Percentiles rank a stretch among this genome's conserved stretches.
These are phyloP conservation scores for Asparagopsis taxiformis DNA, from an alignment of 31 red algal species.

Conservation along the genomic window DNA sequence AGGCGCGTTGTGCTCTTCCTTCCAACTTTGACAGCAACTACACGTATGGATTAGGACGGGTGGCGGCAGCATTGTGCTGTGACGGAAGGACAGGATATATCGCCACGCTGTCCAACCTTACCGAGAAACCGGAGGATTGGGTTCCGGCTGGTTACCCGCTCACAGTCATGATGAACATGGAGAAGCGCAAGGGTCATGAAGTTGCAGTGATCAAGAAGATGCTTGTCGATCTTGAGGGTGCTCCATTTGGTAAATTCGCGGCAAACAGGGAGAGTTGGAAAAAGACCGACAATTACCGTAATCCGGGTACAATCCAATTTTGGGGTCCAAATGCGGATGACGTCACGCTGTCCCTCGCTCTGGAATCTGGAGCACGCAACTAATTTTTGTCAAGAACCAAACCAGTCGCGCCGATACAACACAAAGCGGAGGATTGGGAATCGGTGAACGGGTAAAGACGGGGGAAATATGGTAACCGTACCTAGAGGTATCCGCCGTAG, in stretches of 20 bases:
- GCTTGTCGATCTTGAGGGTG: constrained; percentile 82
- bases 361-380: too few relatives aligned
- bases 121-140: constrained; percentile 85
- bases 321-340: constrained; percentile 79
- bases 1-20: constrained; percentile 92
- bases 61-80: constrained; percentile 84
- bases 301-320: constrained; percentile 90
- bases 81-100: constrained; percentile 81
- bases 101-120: constrained; percentile 78
- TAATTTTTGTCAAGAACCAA: too few relatives aligned
- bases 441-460: too few relatives aligned
- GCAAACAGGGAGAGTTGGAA: constrained; percentile 74
- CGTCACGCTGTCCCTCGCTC: constrained; percentile 71
- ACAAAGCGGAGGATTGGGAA: too few relatives aligned
- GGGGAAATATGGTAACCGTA: too few relatives aligned
- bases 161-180: constrained; percentile 98
- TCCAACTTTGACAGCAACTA: constrained; percentile 97
- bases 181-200: constrained; percentile 90
- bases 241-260: constrained; percentile 72
- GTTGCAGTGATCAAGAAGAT: constrained; percentile 95
- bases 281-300: constrained; percentile 82
- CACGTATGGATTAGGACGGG: constrained; percentile 90
- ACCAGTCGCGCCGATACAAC: too few relatives aligned
- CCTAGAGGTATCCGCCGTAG: too few relatives aligned
- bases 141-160: constrained; percentile 85